Evolutionary conservation across 768 basidiomycete genomes (phyloP).

Genomic region (Mycena crocata): DNA sequence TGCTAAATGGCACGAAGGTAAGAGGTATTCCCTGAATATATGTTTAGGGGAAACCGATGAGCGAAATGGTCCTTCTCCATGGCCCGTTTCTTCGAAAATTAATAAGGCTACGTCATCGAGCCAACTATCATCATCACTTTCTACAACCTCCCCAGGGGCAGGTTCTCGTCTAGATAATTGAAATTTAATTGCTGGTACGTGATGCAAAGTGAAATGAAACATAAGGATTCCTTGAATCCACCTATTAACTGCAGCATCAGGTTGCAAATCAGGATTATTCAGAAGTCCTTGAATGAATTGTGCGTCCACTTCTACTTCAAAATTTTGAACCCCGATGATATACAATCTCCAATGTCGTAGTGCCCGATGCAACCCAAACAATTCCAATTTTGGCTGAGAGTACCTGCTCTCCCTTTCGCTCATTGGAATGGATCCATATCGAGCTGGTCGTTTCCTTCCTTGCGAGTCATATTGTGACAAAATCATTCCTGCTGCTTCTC

Average conservation of each 20-base stretch:
- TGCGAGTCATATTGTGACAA: constrained; percentile 45
- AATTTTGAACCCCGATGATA: constrained; percentile 41
- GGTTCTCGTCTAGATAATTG: constrained; percentile 42
- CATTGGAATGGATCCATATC: constrained; percentile 49
- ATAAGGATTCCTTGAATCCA: constrained; percentile 55
- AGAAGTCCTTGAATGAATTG: constrained; percentile 55
- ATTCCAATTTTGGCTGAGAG: constrained; percentile 53
- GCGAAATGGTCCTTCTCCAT: too few relatives aligned
- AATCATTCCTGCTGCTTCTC: constrained; percentile 45
- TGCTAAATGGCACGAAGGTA: neutral
- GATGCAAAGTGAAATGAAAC: constrained; percentile 50
- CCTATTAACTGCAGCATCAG: too few relatives aligned
- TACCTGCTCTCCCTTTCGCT: constrained; percentile 47
- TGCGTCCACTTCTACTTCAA: constrained; percentile 53
- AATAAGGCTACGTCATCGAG: constrained; percentile 17
- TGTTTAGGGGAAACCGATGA: too few relatives aligned
- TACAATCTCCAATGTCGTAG: constrained; percentile 13
- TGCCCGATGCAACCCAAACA: constrained; percentile 50
- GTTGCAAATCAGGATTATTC: constrained; percentile 54
- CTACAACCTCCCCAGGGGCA: constrained; percentile 34
- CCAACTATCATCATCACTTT: constrained; percentile 38
- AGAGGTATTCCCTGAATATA: neutral
- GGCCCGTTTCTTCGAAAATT: too few relatives aligned
- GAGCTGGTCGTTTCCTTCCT: constrained; percentile 37
- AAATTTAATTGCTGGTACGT: constrained; percentile 49